Base-by-base conservation (phyloP, 345 rosid genomes). In the Ailanthus altissimus region DNA sequence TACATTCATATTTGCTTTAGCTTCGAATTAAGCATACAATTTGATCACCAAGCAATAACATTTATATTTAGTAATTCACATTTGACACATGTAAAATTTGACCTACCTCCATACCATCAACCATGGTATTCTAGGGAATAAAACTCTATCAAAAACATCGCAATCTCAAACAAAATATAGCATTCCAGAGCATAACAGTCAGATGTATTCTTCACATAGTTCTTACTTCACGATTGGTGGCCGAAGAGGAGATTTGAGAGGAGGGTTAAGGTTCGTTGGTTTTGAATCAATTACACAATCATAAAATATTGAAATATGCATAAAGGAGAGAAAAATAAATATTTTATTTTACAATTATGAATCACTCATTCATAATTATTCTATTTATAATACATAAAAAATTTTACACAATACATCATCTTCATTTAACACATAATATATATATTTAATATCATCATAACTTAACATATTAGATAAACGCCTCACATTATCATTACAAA, bases 201-300 rank as follows among this genome's bases (percentile, higher is more conserved):
- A 20, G 10, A 53, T 53, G 6, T 6, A 51, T n/a, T 20, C 57
- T 51, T 21, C 57, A 5, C 3, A 16, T 15, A 51, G n/a, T n/a
- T n/a, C n/a, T 51, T 51, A 58, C 40, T 0, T 16, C 57, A 18
- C 57, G 7, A 49, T 51, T 15, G 57, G 20, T 10, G 6, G 15
- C n/a, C 66, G 87, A 89, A 10, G 60, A 83, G 1, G 70, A 91
- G 61, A 57, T 74, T 75, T 78, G 88, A 80, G 78, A 90, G 45
- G 68, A 93, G 85, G 82, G 81, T 77, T 53, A 94, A 10, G 36
- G 75, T 79, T n/a, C n/a, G n/a, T n/a, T n/a, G n/a, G n/a, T n/a
- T n/a, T n/a, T n/a, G n/a, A n/a, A n/a, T n/a, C n/a, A n/a, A n/a
- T n/a, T n/a, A n/a, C n/a, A n/a, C n/a, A n/a, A n/a, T n/a, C n/a